A percentile compares a stretch with the other conserved stretches of the same genome.
phyloP scores from a whole-genome alignment of 352 stramenopile species.

The Phytophthora tubulina region DNA sequence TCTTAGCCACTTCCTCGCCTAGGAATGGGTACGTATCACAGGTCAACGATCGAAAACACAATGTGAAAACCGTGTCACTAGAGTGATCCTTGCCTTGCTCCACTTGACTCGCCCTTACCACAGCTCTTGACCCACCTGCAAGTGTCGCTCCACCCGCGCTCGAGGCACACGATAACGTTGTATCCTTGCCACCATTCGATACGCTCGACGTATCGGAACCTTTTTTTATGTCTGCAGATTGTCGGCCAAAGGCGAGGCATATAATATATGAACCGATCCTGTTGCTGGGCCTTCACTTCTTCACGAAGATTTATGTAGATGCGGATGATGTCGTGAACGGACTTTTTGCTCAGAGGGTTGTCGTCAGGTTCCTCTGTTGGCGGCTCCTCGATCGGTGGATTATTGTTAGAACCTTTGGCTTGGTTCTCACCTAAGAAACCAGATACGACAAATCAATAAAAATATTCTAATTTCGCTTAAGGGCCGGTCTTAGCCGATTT shows the following conservation, averaged over 20 bases:
- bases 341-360: not conserved
- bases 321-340: slow-evolving; percentile 14
- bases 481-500: no score
- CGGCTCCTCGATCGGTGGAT: no score
- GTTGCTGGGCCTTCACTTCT: not conserved
- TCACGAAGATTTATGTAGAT: slow-evolving; percentile 33
- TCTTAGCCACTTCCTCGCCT: not conserved
- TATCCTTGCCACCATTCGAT: no score
- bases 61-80: not conserved
- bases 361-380: no score
- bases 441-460: no score
- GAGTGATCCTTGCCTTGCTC: not conserved
- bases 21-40: not conserved
- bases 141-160: no score
- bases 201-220: no score
- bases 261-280: slow-evolving; percentile 18
- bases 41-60: not conserved
- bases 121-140: not conserved
- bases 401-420: no score
- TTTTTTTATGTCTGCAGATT: not conserved
- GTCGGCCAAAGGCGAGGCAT: not conserved
- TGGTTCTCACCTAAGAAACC: no score
- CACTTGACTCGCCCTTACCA: not conserved
- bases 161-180: no score
- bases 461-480: no score